Base-by-base conservation (phyloP, 148 eudicot species). In the Heliamphora exappendiculata region DNA sequence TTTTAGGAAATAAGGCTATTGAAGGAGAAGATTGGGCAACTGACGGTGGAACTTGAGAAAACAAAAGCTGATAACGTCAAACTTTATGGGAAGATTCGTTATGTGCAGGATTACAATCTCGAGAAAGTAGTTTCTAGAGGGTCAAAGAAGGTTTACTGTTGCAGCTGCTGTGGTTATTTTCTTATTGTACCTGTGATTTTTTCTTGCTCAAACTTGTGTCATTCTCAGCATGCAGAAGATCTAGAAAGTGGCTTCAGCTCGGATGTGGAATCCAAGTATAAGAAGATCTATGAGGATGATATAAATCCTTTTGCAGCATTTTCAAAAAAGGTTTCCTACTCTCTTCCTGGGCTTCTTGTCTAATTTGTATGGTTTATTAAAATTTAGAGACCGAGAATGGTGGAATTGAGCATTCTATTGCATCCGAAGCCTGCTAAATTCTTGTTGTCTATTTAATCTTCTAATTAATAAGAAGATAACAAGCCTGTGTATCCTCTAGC, bases 271-370 rank as follows among this genome's bases (percentile, higher is more conserved):
- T 89, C 97, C 79, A 96, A 96, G 89, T 96, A 96, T 81, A 93
- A 93, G 88, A 96, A 93, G 84, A 96, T 96, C 72, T 96, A 96
- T 72, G 99, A 96, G 81, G 99, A 96, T 67, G 99, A 96, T 82
- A 96, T 96, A 50, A 96, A 96, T 85, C 99, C 99, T 64, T 96
- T 96, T 88, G 98, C 99, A 45, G 99, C 99, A 83, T 96, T 96
- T 81, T 96, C 99, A 6, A 93, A 89, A 75, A 96, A 96, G 98
- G 99, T 93, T 73, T 28, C 37, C 20, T 20, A 39, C 53, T 65
- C 73, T 34, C 74, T 24, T 60, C 42, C 13, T 57, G n/a, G 26
- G 44, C 37, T 72, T 37, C 45, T 24, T 55, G 19, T 60, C 22
- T 54, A 36, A 41, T 41, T 51, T 45, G 29, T 28, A 8, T 17